Percentiles rank a stretch among this genome's conserved stretches.
Conservation (phyloP, 495 filamentous ascomycete genomes). For the Xanthoparmelia taractica region DNA sequence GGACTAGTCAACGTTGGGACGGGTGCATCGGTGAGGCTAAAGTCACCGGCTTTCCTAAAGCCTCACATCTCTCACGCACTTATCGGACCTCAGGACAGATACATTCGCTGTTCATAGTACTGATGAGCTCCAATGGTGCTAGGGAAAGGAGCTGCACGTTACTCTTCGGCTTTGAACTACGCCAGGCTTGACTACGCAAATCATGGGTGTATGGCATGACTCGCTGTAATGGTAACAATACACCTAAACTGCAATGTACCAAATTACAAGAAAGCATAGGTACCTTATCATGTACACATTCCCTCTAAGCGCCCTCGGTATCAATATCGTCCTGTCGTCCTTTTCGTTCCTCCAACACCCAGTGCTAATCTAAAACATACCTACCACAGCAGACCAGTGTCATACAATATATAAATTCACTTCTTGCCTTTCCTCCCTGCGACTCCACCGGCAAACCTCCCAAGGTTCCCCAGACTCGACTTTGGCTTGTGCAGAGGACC, state of each 20-base stretch:
- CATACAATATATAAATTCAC: conserved; percentile 21
- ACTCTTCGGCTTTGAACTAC: neutral
- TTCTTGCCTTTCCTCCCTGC: conserved; percentile 49
- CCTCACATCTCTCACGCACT: neutral
- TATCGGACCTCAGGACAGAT: neutral
- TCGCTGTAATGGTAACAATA: neutral
- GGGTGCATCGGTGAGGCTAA: conserved; percentile 2
- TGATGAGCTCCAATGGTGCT: neutral
- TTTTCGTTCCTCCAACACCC: neutral
- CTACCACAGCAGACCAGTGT: neutral
- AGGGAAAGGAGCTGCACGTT: neutral
- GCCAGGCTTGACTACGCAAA: neutral
- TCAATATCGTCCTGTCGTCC: neutral
- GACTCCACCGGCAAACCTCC: conserved; percentile 58
- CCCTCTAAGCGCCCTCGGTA: neutral
- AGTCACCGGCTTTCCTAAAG: neutral
- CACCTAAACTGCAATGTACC: neutral
- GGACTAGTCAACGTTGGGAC: neutral
- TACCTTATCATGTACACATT: neutral
- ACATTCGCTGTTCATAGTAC: neutral
- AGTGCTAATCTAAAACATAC: neutral
- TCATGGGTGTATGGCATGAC: neutral
- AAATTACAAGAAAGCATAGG: neutral
- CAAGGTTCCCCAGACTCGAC: conserved; percentile 61
- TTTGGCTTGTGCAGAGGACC: conserved; percentile 47